These are phyloP conservation scores for Babesia bigemina DNA, from an alignment of 169 alveolate species.

Conservation along the genomic window DNA sequence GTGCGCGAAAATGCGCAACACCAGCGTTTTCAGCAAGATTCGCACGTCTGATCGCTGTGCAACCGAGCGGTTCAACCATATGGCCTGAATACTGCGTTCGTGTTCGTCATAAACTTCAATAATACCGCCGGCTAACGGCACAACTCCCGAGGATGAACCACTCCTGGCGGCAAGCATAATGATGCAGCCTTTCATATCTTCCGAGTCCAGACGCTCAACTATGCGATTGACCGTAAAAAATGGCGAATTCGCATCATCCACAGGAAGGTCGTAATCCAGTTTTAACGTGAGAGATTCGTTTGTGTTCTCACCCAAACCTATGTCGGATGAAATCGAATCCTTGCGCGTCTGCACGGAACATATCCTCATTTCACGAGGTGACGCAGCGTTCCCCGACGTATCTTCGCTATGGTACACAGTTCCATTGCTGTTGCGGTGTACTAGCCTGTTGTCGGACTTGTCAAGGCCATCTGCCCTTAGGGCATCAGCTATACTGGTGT, in stretches of 20 bases:
- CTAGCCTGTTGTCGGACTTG: neutral
- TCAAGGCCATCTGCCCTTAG: neutral
- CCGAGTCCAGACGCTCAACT: slow-evolving; percentile 61
- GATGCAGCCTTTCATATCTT: slow-evolving; percentile 59
- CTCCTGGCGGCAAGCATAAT: slow-evolving; percentile 43
- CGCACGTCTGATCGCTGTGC: slow-evolving; percentile 9
- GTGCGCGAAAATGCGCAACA: slow-evolving; percentile 59
- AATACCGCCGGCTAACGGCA: slow-evolving; percentile 67
- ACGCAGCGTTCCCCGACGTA: too few relatives aligned
- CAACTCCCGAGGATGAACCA: slow-evolving; percentile 10
- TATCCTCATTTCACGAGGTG: neutral
- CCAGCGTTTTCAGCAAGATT: slow-evolving; percentile 42
- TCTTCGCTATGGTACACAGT: neutral
- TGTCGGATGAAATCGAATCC: neutral
- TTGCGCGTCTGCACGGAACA: neutral
- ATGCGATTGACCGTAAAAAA: slow-evolving; percentile 28
- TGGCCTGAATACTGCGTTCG: slow-evolving; percentile 61
- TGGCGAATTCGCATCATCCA: slow-evolving; percentile 18
- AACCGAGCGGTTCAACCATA: slow-evolving; percentile 44
- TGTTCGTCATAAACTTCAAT: slow-evolving; percentile 59
- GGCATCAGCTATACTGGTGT: neutral
- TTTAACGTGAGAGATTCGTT: neutral
- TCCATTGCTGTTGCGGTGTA: neutral
- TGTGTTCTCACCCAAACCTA: neutral
- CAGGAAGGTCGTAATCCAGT: slow-evolving; percentile 9